Evolutionary conservation across 2,329 filamentous ascomycete species (phyloP).

Genomic region (Penicillium expansum): DNA sequence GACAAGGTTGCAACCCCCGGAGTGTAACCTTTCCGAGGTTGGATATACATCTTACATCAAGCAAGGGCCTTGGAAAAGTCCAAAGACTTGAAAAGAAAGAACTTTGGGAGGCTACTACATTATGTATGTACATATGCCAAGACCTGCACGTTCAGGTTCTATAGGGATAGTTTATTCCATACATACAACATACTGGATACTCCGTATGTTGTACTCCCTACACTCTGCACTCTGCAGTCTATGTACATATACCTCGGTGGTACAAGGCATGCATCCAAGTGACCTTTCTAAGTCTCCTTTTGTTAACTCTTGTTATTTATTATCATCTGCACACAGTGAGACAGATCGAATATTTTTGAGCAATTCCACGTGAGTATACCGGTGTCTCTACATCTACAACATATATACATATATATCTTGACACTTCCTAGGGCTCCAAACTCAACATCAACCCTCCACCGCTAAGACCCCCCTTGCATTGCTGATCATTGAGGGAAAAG

Average conservation of each 20-base stretch:
- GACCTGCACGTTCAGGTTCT: not conserved
- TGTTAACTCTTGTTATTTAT: no score
- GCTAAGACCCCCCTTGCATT: conserved; percentile 18
- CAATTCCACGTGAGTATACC: no score
- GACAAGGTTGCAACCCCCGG: no score
- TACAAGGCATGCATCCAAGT: no score
- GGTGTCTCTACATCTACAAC: no score
- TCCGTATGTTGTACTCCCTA: not conserved
- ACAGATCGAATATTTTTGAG: no score
- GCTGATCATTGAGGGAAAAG: not conserved
- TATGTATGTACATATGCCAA: not conserved
- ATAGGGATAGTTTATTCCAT: no score
- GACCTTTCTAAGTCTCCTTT: no score
- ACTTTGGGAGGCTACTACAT: no score
- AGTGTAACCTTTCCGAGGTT: no score
- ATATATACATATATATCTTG: not conserved
- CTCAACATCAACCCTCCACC: conserved; percentile 1
- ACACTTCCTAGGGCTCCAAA: not conserved
- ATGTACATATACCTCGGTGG: no score
- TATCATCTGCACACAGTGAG: no score
- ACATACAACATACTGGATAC: not conserved
- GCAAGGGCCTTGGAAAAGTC: not conserved
- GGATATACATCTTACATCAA: not conserved
- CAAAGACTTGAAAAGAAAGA: not conserved
- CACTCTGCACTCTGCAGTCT: not conserved